These are phyloP conservation scores for Paecilomyces variotii DNA, from an alignment of 2,329 filamentous ascomycete species.

Conservation along the genomic window DNA sequence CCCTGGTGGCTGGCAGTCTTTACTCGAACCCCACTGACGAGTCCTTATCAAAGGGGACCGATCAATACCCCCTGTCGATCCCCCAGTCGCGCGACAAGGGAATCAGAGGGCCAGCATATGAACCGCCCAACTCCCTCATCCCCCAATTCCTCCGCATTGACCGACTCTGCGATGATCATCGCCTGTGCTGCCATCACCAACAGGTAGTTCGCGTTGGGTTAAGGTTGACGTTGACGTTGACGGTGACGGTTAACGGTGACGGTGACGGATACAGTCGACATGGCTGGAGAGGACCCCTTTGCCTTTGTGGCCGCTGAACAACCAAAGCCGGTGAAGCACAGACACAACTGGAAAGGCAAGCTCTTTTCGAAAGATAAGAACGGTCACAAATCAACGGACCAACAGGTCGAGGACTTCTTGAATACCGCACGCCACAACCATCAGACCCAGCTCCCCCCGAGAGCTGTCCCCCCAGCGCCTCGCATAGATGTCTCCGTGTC, in stretches of 20 bases:
- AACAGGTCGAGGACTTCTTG: constrained; percentile 51
- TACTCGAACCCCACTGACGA: not conserved
- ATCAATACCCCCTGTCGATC: not conserved
- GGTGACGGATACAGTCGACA: constrained; percentile 8
- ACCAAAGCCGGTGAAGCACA: constrained; percentile 23
- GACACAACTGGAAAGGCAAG: constrained; percentile 42
- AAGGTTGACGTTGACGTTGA: no score
- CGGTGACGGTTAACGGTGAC: no score
- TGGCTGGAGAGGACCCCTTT: constrained; percentile 31
- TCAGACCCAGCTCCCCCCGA: constrained; percentile 18
- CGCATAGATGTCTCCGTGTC: constrained; percentile 26
- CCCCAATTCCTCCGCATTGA: not conserved
- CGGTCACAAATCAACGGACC: constrained; percentile 28
- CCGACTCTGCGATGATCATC: not conserved
- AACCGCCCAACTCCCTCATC: not conserved
- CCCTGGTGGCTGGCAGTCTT: not conserved
- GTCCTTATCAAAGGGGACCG: not conserved
- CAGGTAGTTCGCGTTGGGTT: not conserved
- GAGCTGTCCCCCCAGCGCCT: constrained; percentile 17
- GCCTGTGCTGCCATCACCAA: not conserved
- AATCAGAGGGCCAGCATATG: not conserved
- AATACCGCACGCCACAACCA: constrained; percentile 39
- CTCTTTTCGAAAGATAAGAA: constrained; percentile 39
- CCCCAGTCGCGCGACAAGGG: not conserved
- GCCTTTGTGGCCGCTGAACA: constrained; percentile 23